Percentiles rank a stretch among this genome's conserved stretches.
phyloP scores from a whole-genome alignment of 2,329 filamentous ascomycete species.

The Stemphylium beticola region DNA sequence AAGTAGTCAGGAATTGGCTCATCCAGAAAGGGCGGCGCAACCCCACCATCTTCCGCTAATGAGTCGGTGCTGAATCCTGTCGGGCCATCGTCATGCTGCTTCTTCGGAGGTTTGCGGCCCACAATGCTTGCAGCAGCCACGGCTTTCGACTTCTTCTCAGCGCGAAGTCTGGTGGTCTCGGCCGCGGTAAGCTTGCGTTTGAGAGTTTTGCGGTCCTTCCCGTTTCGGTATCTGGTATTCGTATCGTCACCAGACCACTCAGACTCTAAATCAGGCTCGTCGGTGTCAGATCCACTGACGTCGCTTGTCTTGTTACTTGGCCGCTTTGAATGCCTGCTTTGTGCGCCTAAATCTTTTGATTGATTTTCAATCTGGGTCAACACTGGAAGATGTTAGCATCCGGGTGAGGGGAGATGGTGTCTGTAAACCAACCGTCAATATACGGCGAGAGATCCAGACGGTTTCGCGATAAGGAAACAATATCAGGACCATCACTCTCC shows the following conservation, averaged over 20 bases:
- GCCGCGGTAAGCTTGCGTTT: constrained; percentile 61
- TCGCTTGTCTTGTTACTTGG: background rate
- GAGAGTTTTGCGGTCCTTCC: constrained; percentile 64
- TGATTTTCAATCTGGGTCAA: constrained; percentile 37
- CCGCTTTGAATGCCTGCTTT: background rate
- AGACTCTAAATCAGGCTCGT: constrained; percentile 21
- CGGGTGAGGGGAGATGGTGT: background rate
- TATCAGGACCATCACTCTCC: constrained; percentile 50
- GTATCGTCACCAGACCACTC: constrained; percentile 60
- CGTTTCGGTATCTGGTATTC: constrained; percentile 66
- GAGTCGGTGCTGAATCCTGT: constrained; percentile 30
- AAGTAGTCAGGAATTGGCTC: constrained; percentile 57
- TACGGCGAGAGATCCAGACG: constrained; percentile 41
- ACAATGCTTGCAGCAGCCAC: constrained; percentile 52
- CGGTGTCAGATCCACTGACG: constrained; percentile 9
- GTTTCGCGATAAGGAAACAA: constrained; percentile 44
- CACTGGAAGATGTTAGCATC: constrained; percentile 23
- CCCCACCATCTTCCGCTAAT: constrained; percentile 50
- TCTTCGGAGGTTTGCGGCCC: constrained; percentile 40
- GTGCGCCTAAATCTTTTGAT: constrained; percentile 20
- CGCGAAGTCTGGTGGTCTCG: constrained; percentile 57
- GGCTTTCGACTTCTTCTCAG: constrained; percentile 55
- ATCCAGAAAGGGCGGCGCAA: constrained; percentile 64
- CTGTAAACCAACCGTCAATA: constrained; percentile 35
- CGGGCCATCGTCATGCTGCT: constrained; percentile 11